Evolutionary conservation across 2,329 filamentous ascomycete species (phyloP).

Genomic region (Exophiala aquamarina): DNA sequence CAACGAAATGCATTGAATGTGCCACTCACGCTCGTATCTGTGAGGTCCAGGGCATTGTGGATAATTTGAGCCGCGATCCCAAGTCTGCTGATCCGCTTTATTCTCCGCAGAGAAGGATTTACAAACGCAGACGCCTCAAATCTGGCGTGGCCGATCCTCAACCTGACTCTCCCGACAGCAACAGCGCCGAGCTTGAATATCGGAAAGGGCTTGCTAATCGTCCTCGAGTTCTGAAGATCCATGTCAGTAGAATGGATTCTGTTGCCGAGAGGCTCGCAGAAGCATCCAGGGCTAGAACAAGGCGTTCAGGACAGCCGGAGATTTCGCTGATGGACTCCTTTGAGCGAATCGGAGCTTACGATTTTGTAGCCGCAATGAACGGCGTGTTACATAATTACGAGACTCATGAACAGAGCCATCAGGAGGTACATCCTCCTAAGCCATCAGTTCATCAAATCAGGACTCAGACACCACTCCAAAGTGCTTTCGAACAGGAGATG

Average conservation of each 20-base stretch:
- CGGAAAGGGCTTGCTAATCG: background rate
- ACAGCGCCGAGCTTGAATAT: background rate
- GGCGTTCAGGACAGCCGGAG: background rate
- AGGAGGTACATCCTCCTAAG: constrained; percentile 4
- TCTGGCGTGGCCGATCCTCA: background rate
- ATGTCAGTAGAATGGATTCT: constrained; percentile 17
- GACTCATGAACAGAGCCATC: background rate
- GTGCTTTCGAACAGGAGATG: background rate
- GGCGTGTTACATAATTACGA: too few relatives aligned
- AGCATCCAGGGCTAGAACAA: background rate
- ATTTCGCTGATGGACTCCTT: background rate
- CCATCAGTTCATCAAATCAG: constrained; percentile 1
- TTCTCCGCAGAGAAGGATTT: constrained; percentile 9
- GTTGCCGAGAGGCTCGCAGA: constrained; percentile 16
- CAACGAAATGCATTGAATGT: constrained; percentile 24
- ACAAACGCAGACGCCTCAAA: constrained; percentile 14
- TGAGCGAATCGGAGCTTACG: too few relatives aligned
- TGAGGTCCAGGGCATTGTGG: constrained; percentile 22
- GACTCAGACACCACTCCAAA: background rate
- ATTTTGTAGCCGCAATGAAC: too few relatives aligned
- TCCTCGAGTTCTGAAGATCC: constrained; percentile 6
- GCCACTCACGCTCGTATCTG: constrained; percentile 19
- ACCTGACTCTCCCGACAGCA: background rate
- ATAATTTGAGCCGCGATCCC: background rate
- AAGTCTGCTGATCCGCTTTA: background rate